Evolutionary conservation across 78 protist species (phyloP).

Genomic region (Dictyostelium firmibasis): DNA sequence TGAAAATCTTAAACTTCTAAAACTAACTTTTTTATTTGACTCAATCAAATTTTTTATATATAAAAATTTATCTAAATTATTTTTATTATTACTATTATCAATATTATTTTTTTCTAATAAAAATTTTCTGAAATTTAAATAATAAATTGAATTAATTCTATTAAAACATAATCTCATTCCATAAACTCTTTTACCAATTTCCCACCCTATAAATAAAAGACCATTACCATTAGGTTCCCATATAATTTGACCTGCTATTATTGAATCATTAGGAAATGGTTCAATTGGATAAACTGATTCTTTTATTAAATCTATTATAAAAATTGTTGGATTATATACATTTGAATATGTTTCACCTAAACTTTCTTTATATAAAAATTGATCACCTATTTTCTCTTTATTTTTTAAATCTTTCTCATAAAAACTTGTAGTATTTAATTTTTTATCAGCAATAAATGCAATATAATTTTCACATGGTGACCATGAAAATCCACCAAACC

Average conservation of each 20-base stretch:
- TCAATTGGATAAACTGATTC: conserved; percentile 19
- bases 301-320: conserved; percentile 24
- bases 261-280: background rate
- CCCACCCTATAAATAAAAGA: conserved; percentile 46
- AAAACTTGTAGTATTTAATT: background rate
- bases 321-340: conserved; percentile 11
- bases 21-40: background rate
- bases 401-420: conserved; percentile 20
- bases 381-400: conserved; percentile 20
- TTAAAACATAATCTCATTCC: conserved; percentile 53
- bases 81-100: background rate
- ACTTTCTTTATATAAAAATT: conserved; percentile 14
- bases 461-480: conserved; percentile 70
- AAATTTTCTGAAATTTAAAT: background rate
- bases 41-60: background rate
- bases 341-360: conserved; percentile 64
- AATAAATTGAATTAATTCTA: conserved; percentile 21
- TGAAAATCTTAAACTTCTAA: conserved; percentile 43
- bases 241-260: conserved; percentile 38
- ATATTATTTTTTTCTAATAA: background rate
- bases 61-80: background rate
- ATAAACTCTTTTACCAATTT: conserved; percentile 19
- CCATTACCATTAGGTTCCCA: conserved; percentile 27
- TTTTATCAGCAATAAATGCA: conserved; percentile 33
- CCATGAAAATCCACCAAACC: conserved; percentile 58